Evolutionary conservation across 495 filamentous ascomycete genomes (phyloP).

Genomic region (Apodospora peruviana): DNA sequence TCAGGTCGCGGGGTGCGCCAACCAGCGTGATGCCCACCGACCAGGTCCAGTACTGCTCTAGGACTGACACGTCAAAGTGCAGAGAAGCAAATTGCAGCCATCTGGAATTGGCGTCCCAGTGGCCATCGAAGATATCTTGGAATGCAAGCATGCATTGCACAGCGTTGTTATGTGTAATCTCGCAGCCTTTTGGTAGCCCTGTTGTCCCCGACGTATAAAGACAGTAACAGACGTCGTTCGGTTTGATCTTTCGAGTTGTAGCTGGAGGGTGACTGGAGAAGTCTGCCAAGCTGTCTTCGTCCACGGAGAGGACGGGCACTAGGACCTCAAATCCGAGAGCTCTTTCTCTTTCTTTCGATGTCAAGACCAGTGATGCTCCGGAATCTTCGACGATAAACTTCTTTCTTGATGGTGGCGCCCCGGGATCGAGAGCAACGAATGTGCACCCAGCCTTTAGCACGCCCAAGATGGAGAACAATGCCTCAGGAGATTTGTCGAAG

Average conservation of each 20-base stretch:
- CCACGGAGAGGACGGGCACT: slow-evolving; percentile 34
- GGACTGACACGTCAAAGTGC: slow-evolving; percentile 82
- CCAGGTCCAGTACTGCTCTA: slow-evolving; percentile 90
- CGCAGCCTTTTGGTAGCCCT: slow-evolving; percentile 71
- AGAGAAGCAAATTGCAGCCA: slow-evolving; percentile 87
- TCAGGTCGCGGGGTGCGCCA: slow-evolving; percentile 67
- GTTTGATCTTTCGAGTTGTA: slow-evolving; percentile 20
- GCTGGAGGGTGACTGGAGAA: slow-evolving; percentile 18
- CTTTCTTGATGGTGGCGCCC: slow-evolving; percentile 55
- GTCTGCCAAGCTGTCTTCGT: slow-evolving; percentile 22
- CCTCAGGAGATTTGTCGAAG: slow-evolving; percentile 75
- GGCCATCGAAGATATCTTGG: slow-evolving; percentile 57
- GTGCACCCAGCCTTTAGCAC: slow-evolving; percentile 77
- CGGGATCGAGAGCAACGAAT: slow-evolving; percentile 71
- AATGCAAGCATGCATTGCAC: slow-evolving; percentile 76
- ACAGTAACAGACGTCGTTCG: slow-evolving; percentile 59
- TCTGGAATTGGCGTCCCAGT: slow-evolving; percentile 63
- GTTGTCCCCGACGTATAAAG: slow-evolving; percentile 82
- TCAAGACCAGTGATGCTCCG: slow-evolving; percentile 46
- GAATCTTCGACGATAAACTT: slow-evolving; percentile 64
- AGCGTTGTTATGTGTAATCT: slow-evolving; percentile 67
- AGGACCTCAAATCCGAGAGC: slow-evolving; percentile 24
- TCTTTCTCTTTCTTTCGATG: slow-evolving; percentile 18
- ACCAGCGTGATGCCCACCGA: slow-evolving; percentile 75
- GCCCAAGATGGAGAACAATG: slow-evolving; percentile 73